Evolutionary conservation across 78 protist genomes (phyloP), one percentile per base, ranked within the genome.

Genomic region (Capsaspora owczarzaki): DNA sequence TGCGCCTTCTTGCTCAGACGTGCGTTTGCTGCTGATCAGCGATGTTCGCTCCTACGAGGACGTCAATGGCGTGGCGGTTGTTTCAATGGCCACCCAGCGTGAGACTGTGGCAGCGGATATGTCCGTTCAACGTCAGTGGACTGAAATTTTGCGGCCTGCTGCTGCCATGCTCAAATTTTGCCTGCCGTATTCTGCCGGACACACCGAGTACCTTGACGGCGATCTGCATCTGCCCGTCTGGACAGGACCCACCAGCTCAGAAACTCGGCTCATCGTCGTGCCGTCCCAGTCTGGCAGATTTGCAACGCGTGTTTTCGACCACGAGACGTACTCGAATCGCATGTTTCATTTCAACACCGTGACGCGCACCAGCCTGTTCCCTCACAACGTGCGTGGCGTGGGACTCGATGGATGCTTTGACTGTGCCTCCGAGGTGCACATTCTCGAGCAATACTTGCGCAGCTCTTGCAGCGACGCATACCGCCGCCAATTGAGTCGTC

Each of bases 171-270:
- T 87, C 74, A 87, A 87, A 74, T 87, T 87, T 56, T 76, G 87
- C 33, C 82, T 87, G 78, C 84, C 91, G 8, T 87, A 60, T 61
- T 22, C n/a, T 29, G 41, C 43, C 0, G 85, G 87, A 25, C 0
- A 0, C 37, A 83, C 83, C 37, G 38, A 51, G 44, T 90, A 86
- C 76, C 83, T 90, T 27, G 71, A 2, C 0, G 93, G 93, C 20
- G 78, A 79, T 27, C 29, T 86, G 29, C 41, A 61, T 19, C 79
- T 86, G 31, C 93, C 84, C 5, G 74, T 84, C 27, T 90, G 88
- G 88, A 80, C 85, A 4, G 86, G 89, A 1, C 84, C 83, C 23
- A 87, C 90, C 20, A 86, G 87, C 23, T 81, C 93, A 0, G 93
- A 90, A 61, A 23, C 85, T 22, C 86, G 93, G 22, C 88, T 89